These are phyloP conservation scores for Pyricularia pennisetigena DNA, from an alignment of 2,329 filamentous ascomycete species.

Conservation along the genomic window DNA sequence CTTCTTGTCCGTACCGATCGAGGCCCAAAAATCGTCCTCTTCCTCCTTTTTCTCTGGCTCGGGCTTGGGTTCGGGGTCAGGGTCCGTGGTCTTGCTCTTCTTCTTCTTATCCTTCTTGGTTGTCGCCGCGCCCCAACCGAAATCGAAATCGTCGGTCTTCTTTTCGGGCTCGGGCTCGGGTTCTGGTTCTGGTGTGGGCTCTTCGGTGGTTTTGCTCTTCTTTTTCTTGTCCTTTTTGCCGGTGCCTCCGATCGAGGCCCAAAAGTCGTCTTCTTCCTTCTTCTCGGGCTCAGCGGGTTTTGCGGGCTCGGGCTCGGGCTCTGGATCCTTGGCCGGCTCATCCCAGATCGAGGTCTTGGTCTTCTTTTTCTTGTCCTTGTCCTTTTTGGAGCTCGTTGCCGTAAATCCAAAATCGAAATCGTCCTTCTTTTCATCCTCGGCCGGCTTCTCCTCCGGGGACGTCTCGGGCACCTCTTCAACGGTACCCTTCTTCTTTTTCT, in stretches of 20 bases:
- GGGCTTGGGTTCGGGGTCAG: slow-evolving; percentile 14
- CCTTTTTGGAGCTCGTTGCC: neutral
- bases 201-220: slow-evolving; percentile 18
- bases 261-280: slow-evolving; percentile 10
- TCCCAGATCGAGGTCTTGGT: slow-evolving; percentile 15
- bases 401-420: neutral
- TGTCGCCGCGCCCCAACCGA: slow-evolving; percentile 5
- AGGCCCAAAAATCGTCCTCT: slow-evolving; percentile 9
- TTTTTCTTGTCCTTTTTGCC: slow-evolving; percentile 13
- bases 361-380: neutral
- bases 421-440: neutral
- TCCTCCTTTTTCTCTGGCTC: slow-evolving; percentile 12
- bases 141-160: slow-evolving; percentile 7
- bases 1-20: slow-evolving; percentile 11
- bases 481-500: slow-evolving; percentile 27
- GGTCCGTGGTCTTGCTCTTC: slow-evolving; percentile 14
- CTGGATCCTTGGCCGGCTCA: slow-evolving; percentile 12
- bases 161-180: slow-evolving; percentile 9
- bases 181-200: slow-evolving; percentile 9
- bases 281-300: slow-evolving; percentile 12
- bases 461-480: slow-evolving; percentile 13
- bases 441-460: slow-evolving; percentile 5
- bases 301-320: slow-evolving; percentile 13
- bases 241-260: slow-evolving; percentile 9
- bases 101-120: slow-evolving; percentile 18